Evolutionary conservation across 2,329 filamentous ascomycete species (phyloP).

Genomic region (Fusarium dlaminii): DNA sequence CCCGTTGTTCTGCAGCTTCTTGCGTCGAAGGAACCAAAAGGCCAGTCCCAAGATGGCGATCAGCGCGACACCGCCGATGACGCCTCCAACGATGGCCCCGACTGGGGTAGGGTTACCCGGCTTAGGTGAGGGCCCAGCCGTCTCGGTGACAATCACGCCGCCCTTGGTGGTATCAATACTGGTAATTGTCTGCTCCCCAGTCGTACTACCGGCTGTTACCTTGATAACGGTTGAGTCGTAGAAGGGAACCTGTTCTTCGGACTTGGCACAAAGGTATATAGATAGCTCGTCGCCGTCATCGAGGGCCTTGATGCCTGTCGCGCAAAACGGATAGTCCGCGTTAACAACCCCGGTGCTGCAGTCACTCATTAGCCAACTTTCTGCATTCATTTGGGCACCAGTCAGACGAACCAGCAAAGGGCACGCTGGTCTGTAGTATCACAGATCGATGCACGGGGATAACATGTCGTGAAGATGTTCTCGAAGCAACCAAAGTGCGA

Average conservation of each 20-base stretch:
- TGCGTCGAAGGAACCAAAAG: neutral
- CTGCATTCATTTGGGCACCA: neutral
- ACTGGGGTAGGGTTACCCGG: neutral
- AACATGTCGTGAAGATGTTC: neutral
- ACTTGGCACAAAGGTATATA: neutral
- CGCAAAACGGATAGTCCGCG: neutral
- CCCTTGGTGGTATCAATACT: neutral
- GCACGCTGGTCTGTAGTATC: neutral
- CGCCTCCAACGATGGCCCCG: neutral
- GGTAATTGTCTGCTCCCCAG: neutral
- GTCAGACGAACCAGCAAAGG: neutral
- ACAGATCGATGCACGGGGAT: neutral
- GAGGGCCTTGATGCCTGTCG: neutral
- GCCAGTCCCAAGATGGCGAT: neutral
- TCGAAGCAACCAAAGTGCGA: neutral
- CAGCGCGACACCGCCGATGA: neutral
- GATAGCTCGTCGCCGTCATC: neutral
- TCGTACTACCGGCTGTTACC: neutral
- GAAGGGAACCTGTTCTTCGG: neutral
- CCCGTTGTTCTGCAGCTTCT: neutral
- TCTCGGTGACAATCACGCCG: fast-evolving
- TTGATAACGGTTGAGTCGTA: neutral
- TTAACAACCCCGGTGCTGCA: neutral
- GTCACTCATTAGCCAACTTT: neutral
- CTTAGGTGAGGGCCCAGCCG: neutral